Evolutionary conservation across 352 stramenopile genomes (phyloP), one percentile per base, ranked within the genome.

Genomic region (Pythium vanterpoolii): DNA sequence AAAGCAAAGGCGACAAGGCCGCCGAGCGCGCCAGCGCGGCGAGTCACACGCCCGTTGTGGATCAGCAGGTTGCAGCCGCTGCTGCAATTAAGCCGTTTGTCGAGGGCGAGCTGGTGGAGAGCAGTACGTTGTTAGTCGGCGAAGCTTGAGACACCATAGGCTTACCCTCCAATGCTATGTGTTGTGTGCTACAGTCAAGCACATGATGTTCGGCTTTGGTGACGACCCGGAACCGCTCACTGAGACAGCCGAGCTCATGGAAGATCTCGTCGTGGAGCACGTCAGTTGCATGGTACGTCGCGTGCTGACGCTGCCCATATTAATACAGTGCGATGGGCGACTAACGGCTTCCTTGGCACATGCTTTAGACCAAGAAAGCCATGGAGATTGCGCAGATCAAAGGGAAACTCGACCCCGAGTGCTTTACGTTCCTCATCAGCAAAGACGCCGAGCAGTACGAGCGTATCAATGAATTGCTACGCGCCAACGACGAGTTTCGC

Each of bases 161-260:
- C 40, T 46, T 11, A 46, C 40, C 18, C 18, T n/a, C n/a, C n/a
- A n/a, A n/a, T n/a, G 18, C 10, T 46, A 26, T 27, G 24, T 48
- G 16, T 26, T 48, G n/a, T 28, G 26, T 28, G 16, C 31, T 38
- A n/a, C 47, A 95, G 86, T 95, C 64, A 95, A 94, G 48, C 80
- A 93, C 58, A 95, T 95, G 86, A 87, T 95, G 64, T 92, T 93
- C 53, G 86, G 86, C 23, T 95, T 95, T 64, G 86, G 86, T 0
- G 86, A 95, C 45, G 82, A 87, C 45, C 56, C 61, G 3, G 79
- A 91, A 44, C 79, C 86, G 9, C 56, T 90, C 31, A 72, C 79
- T n/a, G 86, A 93, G 66, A 86, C 79, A 5, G 77, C 78, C 1
- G 72, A 88, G 58, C 72, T 93, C 39, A 95, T 95, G 84, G 83